These are phyloP conservation scores for Venturia asperata DNA, from an alignment of 2,329 filamentous ascomycete genomes.

Conservation along the genomic window DNA sequence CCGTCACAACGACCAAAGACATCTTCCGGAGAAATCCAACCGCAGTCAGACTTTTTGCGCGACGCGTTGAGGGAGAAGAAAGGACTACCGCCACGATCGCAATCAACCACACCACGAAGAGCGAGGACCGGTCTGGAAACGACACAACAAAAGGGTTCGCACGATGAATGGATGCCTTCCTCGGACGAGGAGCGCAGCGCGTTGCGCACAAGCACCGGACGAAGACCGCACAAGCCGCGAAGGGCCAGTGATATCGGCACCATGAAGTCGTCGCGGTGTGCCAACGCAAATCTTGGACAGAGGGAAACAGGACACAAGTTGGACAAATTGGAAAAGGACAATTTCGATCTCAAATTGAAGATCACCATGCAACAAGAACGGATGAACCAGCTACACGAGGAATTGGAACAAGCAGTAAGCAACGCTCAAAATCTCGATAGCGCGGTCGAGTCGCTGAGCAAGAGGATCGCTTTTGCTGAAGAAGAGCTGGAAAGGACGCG, in stretches of 20 bases:
- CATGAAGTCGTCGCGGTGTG: constrained; percentile 2
- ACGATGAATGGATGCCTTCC: constrained; percentile 19
- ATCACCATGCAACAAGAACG: constrained; percentile 18
- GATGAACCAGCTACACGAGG: constrained; percentile 13
- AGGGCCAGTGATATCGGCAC: constrained; percentile 18
- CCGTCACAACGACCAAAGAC: constrained; percentile 19
- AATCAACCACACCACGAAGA: constrained; percentile 17
- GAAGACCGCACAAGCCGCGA: constrained; percentile 12
- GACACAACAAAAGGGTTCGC: neutral
- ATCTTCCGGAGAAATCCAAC: constrained; percentile 18
- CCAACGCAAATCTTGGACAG: constrained; percentile 11
- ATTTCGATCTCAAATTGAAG: constrained; percentile 20
- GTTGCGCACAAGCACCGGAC: neutral
- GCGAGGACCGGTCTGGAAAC: neutral
- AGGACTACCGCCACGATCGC: constrained; percentile 18
- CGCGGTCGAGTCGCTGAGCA: constrained; percentile 12
- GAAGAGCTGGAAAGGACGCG: constrained; percentile 17
- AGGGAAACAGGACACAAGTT: constrained; percentile 15
- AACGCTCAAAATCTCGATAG: constrained; percentile 1
- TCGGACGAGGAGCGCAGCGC: constrained; percentile 13
- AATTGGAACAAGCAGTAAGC: constrained; percentile 17
- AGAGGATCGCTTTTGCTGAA: neutral
- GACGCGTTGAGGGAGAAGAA: constrained; percentile 20
- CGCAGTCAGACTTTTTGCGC: constrained; percentile 19
- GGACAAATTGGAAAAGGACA: constrained; percentile 20